These are phyloP conservation scores for Bolboschoenoplectus hybrid DNA, from an alignment of 202 grass and related monocot species.

Conservation along the genomic window DNA sequence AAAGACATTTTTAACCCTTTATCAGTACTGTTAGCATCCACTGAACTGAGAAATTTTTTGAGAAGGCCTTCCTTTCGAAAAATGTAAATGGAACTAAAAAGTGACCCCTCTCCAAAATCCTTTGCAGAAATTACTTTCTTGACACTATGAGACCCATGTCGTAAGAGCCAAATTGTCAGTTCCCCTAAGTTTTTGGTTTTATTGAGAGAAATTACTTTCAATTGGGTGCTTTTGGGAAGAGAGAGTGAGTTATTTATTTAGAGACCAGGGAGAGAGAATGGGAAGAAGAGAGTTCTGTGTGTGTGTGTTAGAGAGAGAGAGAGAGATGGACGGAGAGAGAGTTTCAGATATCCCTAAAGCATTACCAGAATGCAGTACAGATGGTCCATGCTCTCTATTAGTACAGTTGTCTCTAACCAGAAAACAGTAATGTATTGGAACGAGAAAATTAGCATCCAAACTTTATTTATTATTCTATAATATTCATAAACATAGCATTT, in stretches of 20 bases:
- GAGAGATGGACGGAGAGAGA: not conserved
- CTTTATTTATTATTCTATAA: not conserved
- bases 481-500: too few relatives aligned
- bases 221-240: not conserved
- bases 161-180: not conserved
- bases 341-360: not conserved
- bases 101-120: not conserved
- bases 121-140: not conserved
- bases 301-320: not conserved
- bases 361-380: not conserved
- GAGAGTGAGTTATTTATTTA: not conserved
- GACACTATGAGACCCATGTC: not conserved
- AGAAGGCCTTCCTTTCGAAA: not conserved
- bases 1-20: not conserved
- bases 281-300: not conserved
- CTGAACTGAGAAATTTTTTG: not conserved
- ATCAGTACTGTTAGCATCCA: not conserved
- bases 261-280: not conserved
- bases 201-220: not conserved
- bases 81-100: not conserved
- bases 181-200: not conserved
- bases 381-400: not conserved
- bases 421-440: not conserved
- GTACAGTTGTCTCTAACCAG: not conserved
- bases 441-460: not conserved